These are phyloP conservation scores for Coix lacrymajobi DNA, from an alignment of 176 grass and related monocot species.

Conservation along the genomic window DNA sequence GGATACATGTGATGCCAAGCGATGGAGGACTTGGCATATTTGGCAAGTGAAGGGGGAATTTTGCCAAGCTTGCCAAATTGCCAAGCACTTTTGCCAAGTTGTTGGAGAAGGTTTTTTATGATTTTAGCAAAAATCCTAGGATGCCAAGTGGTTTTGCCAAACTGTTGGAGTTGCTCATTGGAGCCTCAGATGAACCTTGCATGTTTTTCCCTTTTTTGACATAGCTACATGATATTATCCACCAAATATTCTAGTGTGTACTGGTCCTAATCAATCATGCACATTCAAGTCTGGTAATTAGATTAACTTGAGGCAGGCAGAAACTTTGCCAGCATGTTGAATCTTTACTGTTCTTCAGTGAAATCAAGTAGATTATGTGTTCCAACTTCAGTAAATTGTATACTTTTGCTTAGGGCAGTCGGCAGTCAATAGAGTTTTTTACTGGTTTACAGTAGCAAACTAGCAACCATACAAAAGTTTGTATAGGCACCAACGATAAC, in stretches of 20 bases:
- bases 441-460: neutral
- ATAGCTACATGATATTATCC: neutral
- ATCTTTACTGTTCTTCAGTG: neutral
- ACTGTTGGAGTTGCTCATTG: too few relatives aligned
- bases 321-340: neutral
- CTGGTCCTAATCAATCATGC: neutral
- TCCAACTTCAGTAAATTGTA: slow-evolving; percentile 12
- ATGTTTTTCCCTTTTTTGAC: neutral
- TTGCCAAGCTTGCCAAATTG: too few relatives aligned
- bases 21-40: too few relatives aligned
- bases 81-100: too few relatives aligned
- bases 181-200: neutral
- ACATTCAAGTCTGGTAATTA: neutral
- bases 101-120: too few relatives aligned
- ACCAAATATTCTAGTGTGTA: neutral
- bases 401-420: neutral
- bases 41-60: too few relatives aligned
- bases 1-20: too few relatives aligned
- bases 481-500: neutral
- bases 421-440: neutral
- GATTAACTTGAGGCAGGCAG: neutral
- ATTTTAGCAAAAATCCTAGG: too few relatives aligned
- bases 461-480: neutral
- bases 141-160: too few relatives aligned
- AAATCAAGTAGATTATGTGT: neutral